Evolutionary conservation across 179 eudicot species (phyloP).

Genomic region (Patellifolia procumbens): DNA sequence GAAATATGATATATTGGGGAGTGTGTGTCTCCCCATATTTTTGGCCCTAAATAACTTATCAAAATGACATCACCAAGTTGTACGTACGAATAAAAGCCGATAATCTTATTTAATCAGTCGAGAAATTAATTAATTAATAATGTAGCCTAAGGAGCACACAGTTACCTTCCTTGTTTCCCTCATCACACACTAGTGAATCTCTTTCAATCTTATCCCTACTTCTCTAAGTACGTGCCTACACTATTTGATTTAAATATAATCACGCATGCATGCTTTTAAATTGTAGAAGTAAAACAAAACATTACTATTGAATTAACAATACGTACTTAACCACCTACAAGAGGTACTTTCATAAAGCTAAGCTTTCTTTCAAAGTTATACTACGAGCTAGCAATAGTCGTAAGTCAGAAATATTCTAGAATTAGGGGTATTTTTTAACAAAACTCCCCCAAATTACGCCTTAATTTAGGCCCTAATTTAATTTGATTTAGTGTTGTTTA

Average conservation of each 20-base stretch:
- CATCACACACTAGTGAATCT: constrained; percentile 22
- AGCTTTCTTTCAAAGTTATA: neutral
- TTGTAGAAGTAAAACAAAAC: neutral
- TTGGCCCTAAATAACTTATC: constrained; percentile 10
- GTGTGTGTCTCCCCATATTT: constrained; percentile 7
- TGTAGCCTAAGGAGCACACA: constrained; percentile 20
- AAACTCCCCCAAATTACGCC: constrained; percentile 21
- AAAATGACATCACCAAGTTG: neutral
- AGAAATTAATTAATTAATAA: neutral
- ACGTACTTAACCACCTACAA: no score
- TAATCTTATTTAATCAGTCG: no score
- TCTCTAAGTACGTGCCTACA: constrained; percentile 20
- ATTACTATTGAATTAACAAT: neutral
- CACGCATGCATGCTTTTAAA: constrained; percentile 17
- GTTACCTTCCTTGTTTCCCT: constrained; percentile 38
- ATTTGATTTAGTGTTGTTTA: constrained; percentile 19
- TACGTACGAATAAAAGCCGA: neutral
- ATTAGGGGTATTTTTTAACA: neutral
- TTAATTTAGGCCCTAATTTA: constrained; percentile 25
- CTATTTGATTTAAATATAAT: neutral
- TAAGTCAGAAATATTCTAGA: neutral
- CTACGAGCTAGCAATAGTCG: neutral
- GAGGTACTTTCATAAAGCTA: neutral
- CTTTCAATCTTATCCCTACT: constrained; percentile 10
- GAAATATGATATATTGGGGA: neutral